A percentile compares a stretch with the other conserved stretches of the same genome.
Conservation (phyloP, 164 flowering plant species). For the Cinnamomum micranthum region DNA sequence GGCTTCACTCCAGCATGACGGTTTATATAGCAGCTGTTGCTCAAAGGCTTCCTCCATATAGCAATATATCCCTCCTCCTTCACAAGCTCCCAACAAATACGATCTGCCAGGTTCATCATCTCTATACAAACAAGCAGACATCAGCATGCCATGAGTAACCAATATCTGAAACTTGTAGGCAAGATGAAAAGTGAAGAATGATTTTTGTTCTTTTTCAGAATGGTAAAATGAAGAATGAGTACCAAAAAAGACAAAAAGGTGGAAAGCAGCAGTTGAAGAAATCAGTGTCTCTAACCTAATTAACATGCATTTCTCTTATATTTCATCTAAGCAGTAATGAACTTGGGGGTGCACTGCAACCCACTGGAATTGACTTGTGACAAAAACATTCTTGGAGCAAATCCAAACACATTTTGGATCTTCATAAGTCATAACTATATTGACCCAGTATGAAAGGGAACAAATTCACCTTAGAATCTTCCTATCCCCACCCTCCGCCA, state of each 20-base stretch:
- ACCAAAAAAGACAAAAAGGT: background rate
- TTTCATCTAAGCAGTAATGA: no score
- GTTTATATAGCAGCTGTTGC: slow-evolving; percentile 69
- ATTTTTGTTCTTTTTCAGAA: no score
- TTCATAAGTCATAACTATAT: no score
- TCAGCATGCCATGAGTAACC: background rate
- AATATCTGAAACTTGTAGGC: background rate
- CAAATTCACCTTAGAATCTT: no score
- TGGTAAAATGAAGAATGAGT: background rate
- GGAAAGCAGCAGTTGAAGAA: background rate
- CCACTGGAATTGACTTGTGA: no score
- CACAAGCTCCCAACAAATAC: slow-evolving; percentile 85
- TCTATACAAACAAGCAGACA: slow-evolving; percentile 28
- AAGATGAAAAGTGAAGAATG: background rate
- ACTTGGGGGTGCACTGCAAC: no score
- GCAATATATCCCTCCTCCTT: slow-evolving; percentile 79
- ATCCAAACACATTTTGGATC: no score
- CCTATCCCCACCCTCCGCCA: no score
- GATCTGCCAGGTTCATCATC: slow-evolving; percentile 69
- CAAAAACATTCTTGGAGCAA: no score
- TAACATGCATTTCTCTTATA: no score
- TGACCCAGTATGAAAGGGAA: no score
- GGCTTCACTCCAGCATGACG: slow-evolving; percentile 53
- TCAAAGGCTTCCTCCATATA: slow-evolving; percentile 73
- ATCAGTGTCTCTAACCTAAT: background rate